These are phyloP conservation scores for Hypoxylon lenormandii DNA, from an alignment of 495 filamentous ascomycete genomes.

Conservation along the genomic window DNA sequence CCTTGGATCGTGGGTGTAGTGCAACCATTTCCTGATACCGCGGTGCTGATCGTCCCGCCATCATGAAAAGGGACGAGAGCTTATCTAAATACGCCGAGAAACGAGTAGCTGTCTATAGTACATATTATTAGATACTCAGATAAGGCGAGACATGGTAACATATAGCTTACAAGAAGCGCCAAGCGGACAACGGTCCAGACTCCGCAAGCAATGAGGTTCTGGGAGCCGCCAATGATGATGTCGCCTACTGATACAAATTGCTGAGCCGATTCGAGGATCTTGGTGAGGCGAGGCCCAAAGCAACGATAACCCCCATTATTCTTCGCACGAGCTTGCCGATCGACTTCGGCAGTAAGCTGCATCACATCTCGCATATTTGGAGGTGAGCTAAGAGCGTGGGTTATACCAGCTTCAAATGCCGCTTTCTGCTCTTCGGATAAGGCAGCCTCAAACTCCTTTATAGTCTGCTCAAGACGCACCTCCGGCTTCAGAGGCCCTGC, in stretches of 20 bases:
- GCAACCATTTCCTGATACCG: conserved; percentile 57
- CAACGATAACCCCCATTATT: conserved; percentile 38
- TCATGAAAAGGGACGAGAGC: conserved; percentile 58
- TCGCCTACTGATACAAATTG: conserved; percentile 56
- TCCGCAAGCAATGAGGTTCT: conserved; percentile 58
- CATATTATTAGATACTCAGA: conserved; percentile 14
- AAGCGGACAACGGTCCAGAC: conserved; percentile 57
- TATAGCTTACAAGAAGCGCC: background rate
- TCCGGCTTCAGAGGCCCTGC: conserved; percentile 57
- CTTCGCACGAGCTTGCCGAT: conserved; percentile 43
- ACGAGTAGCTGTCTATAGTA: conserved; percentile 45
- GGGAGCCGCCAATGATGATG: conserved; percentile 55
- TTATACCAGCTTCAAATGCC: conserved; percentile 46
- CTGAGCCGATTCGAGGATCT: conserved; percentile 54
- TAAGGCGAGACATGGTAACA: no score
- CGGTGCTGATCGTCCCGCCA: conserved; percentile 55
- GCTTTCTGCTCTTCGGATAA: conserved; percentile 56
- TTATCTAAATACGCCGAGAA: conserved; percentile 56
- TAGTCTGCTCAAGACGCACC: conserved; percentile 55
- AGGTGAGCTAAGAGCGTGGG: conserved; percentile 36
- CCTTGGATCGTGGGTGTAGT: conserved; percentile 57
- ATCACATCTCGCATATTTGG: conserved; percentile 56
- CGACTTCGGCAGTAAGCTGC: conserved; percentile 59
- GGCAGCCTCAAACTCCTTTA: conserved; percentile 58
- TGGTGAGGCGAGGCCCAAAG: no score